Evolutionary conservation across 2,329 filamentous ascomycete species (phyloP).

Genomic region (Triangularia verruculosa): DNA sequence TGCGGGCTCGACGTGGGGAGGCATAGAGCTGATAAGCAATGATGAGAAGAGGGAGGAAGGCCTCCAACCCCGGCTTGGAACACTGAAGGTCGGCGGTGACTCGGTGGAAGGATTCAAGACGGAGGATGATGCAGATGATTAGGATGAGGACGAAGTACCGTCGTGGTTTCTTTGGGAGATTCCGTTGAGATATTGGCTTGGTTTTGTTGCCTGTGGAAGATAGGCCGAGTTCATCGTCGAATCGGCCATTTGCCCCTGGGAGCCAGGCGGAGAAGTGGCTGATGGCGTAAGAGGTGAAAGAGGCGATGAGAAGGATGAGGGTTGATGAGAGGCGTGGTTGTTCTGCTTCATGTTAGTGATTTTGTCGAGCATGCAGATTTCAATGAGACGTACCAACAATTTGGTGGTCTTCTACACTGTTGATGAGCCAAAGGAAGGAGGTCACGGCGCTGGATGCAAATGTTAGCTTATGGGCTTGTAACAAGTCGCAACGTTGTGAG

Average conservation of each 20-base stretch:
- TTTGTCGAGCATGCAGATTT: not conserved
- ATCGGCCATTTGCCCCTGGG: constrained; percentile 46
- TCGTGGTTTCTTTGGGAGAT: constrained; percentile 45
- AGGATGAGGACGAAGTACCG: constrained; percentile 45
- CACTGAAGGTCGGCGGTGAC: constrained; percentile 51
- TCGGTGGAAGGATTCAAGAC: constrained; percentile 47
- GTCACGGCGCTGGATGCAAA: constrained; percentile 39
- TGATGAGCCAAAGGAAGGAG: constrained; percentile 49
- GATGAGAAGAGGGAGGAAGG: constrained; percentile 46
- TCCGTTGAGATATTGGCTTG: constrained; percentile 35
- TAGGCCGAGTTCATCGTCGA: constrained; percentile 34
- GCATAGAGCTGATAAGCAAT: constrained; percentile 41
- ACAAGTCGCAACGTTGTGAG: not conserved
- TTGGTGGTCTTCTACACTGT: constrained; percentile 46
- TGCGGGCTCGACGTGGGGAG: constrained; percentile 35
- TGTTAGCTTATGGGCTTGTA: not conserved
- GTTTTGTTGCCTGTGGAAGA: constrained; percentile 14
- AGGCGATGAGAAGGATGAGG: constrained; percentile 46
- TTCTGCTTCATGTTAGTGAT: constrained; percentile 34
- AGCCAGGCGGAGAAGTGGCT: constrained; percentile 46
- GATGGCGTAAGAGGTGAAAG: constrained; percentile 39
- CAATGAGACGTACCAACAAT: constrained; percentile 42
- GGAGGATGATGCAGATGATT: constrained; percentile 43
- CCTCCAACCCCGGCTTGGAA: constrained; percentile 48
- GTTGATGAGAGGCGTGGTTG: constrained; percentile 48